These are phyloP conservation scores for Lodderomyces parapsilosis DNA, from an alignment of 1,139 yeast genomes.

Conservation along the genomic window DNA sequence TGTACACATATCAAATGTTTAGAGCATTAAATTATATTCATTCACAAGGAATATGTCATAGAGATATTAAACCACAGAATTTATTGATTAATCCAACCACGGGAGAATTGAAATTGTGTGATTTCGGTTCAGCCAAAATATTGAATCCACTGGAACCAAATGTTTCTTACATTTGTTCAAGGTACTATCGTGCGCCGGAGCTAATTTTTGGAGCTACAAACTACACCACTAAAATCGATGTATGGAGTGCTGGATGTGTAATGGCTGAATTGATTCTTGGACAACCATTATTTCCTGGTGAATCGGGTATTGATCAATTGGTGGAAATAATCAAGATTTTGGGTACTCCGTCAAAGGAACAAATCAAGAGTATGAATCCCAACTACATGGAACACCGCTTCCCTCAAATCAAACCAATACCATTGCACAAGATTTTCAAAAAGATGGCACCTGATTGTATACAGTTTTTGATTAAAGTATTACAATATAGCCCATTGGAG, in stretches of 20 bases:
- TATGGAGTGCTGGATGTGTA: constrained; percentile 98
- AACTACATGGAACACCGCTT: constrained; percentile 96
- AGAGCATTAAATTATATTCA: constrained; percentile 92
- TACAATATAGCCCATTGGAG: constrained; percentile 74
- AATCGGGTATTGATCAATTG: constrained; percentile 93
- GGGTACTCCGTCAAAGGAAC: constrained; percentile 94
- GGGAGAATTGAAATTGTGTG: constrained; percentile 87
- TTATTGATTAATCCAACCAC: constrained; percentile 81
- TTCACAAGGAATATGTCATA: constrained; percentile 87
- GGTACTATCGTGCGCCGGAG: constrained; percentile 96
- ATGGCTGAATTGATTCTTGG: constrained; percentile 96
- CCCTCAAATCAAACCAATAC: constrained; percentile 95
- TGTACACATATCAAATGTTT: constrained; percentile 88
- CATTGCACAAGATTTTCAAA: constrained; percentile 79
- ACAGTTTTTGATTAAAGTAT: constrained; percentile 55
- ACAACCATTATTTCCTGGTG: constrained; percentile 97
- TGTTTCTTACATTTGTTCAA: constrained; percentile 92
- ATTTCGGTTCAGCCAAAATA: constrained; percentile 97
- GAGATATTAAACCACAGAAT: constrained; percentile 97
- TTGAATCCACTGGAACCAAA: constrained; percentile 89
- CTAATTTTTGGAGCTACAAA: constrained; percentile 88
- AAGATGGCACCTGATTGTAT: constrained; percentile 61
- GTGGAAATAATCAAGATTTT: constrained; percentile 94
- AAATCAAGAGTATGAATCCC: constrained; percentile 93
- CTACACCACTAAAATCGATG: constrained; percentile 94